A percentile compares a stretch with the other conserved stretches of the same genome.
Evolutionary conservation across 805 yeast genomes (phyloP).

Genomic region (Ogataea ramenticola): DNA sequence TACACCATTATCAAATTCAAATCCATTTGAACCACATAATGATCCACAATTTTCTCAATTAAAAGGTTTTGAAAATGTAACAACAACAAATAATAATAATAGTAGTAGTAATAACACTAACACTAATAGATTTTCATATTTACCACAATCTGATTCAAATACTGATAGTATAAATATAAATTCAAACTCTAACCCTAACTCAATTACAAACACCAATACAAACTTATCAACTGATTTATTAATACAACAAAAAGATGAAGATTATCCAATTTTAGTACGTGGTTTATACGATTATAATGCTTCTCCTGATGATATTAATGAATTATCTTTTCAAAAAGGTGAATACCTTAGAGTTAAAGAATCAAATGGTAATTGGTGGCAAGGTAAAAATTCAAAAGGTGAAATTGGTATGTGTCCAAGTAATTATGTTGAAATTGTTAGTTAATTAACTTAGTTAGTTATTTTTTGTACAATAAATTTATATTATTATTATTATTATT

Average conservation of each 20-base stretch:
- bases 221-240: slow-evolving; percentile 4
- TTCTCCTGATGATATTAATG: slow-evolving; percentile 88
- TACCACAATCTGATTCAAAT: neutral
- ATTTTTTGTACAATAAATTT: neutral
- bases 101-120: too few relatives aligned
- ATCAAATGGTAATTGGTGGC: slow-evolving; percentile 98
- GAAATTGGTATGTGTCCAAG: slow-evolving; percentile 96
- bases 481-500: neutral
- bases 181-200: neutral
- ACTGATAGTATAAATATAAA: too few relatives aligned
- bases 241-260: slow-evolving; percentile 19
- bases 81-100: neutral
- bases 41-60: slow-evolving; percentile 23
- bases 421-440: slow-evolving; percentile 69
- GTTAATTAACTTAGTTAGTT: neutral
- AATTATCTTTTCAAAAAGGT: slow-evolving; percentile 82
- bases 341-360: slow-evolving; percentile 90
- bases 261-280: slow-evolving; percentile 77
- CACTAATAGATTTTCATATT: neutral
- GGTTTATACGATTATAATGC: slow-evolving; percentile 87
- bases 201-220: neutral
- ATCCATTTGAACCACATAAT: slow-evolving; percentile 16
- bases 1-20: slow-evolving; percentile 1
- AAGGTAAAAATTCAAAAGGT: slow-evolving; percentile 82
- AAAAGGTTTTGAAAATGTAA: slow-evolving; percentile 30